Evolutionary conservation across 148 eudicot genomes (phyloP).

Genomic region (Nyssa sinensis): DNA sequence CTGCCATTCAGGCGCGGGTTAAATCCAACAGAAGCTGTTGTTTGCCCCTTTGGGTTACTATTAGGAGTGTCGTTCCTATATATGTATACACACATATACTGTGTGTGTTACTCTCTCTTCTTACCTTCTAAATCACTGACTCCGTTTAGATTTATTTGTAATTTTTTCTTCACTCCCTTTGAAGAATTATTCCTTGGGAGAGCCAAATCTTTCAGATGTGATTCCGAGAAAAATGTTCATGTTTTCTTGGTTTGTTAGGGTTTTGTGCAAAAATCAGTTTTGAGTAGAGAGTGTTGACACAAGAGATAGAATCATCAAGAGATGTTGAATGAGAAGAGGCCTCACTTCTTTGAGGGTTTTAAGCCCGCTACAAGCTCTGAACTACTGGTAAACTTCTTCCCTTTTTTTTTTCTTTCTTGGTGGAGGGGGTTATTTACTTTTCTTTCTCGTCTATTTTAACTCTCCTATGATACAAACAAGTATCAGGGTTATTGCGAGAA

Average conservation of each 20-base stretch:
- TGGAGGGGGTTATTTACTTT: not conserved
- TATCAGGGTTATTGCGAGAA: not conserved
- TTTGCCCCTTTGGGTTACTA: not conserved
- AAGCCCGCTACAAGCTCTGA: constrained; percentile 50
- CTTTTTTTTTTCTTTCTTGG: not conserved
- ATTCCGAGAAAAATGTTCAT: not conserved
- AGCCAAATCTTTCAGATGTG: not conserved
- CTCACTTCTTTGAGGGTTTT: constrained; percentile 57
- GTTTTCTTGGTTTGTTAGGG: constrained; percentile 11
- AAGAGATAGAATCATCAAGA: constrained; percentile 1
- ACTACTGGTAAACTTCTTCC: constrained; percentile 30
- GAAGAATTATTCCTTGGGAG: not conserved
- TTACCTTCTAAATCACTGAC: not conserved
- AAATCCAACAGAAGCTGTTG: not conserved
- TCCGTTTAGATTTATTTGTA: not conserved
- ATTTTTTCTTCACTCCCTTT: not conserved
- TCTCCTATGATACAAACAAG: not conserved
- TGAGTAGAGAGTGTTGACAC: constrained; percentile 3
- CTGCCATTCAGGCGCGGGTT: not conserved
- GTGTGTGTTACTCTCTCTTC: not conserved
- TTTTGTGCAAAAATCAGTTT: not conserved
- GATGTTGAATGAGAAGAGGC: constrained; percentile 39
- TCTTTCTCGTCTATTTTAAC: not conserved
- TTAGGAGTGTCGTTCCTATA: not conserved
- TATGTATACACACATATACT: not conserved